These are phyloP conservation scores for Mortierella sp. DNA, from an alignment of 371 early-diverging fungal genomes.

Conservation along the genomic window DNA sequence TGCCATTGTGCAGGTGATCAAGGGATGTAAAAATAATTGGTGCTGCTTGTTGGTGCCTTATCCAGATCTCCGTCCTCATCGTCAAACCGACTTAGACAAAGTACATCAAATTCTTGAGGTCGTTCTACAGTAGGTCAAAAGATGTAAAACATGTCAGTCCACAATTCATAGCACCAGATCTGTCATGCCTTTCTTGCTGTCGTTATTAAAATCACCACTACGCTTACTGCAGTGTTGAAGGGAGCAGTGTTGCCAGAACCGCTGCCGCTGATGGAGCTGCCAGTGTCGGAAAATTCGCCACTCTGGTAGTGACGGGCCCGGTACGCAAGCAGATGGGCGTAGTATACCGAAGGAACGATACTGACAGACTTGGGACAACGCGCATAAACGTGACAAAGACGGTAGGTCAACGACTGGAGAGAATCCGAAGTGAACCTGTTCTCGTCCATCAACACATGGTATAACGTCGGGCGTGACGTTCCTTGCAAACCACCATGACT, in stretches of 20 bases:
- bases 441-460: conserved; percentile 81
- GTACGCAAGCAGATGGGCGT: conserved; percentile 90
- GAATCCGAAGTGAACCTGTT: conserved; percentile 70
- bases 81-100: conserved; percentile 27
- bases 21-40: background rate
- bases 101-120: conserved; percentile 38
- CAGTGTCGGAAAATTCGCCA: conserved; percentile 32
- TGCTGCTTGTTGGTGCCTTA: background rate
- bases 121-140: background rate
- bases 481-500: conserved; percentile 85
- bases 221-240: conserved; percentile 32
- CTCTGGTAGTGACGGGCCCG: conserved; percentile 66
- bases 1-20: background rate
- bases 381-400: conserved; percentile 78
- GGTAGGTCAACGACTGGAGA: conserved; percentile 74
- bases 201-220: background rate
- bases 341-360: conserved; percentile 91
- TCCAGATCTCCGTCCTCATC: background rate
- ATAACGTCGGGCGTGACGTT: conserved; percentile 82
- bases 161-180: background rate
- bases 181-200: background rate
- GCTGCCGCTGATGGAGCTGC: conserved; percentile 25
- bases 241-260: background rate
- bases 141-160: background rate
- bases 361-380: conserved; percentile 87